Evolutionary conservation across 805 yeast species (phyloP).

Genomic region (Candida tibetensis): DNA sequence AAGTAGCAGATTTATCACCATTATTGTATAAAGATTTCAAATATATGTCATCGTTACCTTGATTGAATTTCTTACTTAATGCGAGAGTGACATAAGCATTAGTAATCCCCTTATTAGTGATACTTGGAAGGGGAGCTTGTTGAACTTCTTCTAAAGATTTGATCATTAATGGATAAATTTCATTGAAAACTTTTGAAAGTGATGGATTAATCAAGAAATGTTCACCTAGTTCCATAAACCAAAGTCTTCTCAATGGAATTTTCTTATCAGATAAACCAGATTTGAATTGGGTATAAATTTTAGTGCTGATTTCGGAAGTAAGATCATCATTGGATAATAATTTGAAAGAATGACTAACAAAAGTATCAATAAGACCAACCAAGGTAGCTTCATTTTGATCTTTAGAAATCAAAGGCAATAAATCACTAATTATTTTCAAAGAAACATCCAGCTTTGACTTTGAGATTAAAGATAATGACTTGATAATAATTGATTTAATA

Average conservation of each 20-base stretch:
- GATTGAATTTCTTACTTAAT: conserved; percentile 15
- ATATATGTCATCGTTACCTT: conserved; percentile 16
- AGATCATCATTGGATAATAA: conserved; percentile 9
- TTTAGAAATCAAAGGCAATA: conserved; percentile 57
- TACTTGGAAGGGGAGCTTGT: conserved; percentile 51
- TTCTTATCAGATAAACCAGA: conserved; percentile 69
- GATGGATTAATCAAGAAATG: conserved; percentile 14
- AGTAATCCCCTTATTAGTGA: conserved; percentile 49
- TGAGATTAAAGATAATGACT: conserved; percentile 34
- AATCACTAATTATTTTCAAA: conserved; percentile 35
- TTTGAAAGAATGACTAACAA: conserved; percentile 44
- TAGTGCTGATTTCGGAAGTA: conserved; percentile 7
- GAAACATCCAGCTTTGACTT: conserved; percentile 25
- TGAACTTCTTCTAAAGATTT: conserved; percentile 41
- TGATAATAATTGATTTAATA: conserved; percentile 53
- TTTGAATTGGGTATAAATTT: conserved; percentile 34
- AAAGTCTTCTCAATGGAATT: conserved; percentile 56
- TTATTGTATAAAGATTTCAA: conserved; percentile 31
- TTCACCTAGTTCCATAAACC: conserved; percentile 57
- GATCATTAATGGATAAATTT: conserved; percentile 21
- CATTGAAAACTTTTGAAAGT: background rate
- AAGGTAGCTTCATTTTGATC: conserved; percentile 75
- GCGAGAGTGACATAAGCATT: conserved; percentile 52
- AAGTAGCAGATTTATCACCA: conserved; percentile 48
- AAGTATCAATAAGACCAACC: conserved; percentile 45